Evolutionary conservation across 257 asterid species (phyloP).

Genomic region (Fraxinus cuspidata): DNA sequence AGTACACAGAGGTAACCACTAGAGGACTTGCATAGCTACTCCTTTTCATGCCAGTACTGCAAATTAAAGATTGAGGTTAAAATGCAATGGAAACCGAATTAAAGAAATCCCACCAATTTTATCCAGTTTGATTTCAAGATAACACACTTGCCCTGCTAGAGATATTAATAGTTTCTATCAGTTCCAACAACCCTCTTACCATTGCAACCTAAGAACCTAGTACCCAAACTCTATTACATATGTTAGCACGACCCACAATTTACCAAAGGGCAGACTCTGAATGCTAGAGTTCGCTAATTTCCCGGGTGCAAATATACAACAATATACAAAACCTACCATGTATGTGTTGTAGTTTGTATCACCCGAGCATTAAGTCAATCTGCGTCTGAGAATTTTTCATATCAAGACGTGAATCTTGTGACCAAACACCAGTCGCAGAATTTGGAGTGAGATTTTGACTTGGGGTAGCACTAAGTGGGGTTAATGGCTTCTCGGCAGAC

Average conservation of each 20-base stretch:
- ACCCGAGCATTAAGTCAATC: constrained; percentile 85
- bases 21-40: neutral
- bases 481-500: neutral
- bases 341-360: constrained; percentile 41
- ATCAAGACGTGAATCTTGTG: constrained; percentile 49
- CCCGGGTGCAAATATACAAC: constrained; percentile 39
- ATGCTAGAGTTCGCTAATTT: neutral
- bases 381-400: constrained; percentile 60
- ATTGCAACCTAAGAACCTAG: neutral
- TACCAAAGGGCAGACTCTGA: neutral
- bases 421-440: constrained; percentile 58
- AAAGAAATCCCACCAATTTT: constrained; percentile 1
- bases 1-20: neutral
- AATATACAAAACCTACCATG: constrained; percentile 54
- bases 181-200: constrained; percentile 2
- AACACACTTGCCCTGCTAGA: neutral
- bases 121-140: neutral
- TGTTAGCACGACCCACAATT: neutral
- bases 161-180: constrained; percentile 4
- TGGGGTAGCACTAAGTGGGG: constrained; percentile 24
- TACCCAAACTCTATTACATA: neutral
- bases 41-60: neutral
- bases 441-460: constrained; percentile 45
- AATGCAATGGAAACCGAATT: neutral
- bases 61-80: neutral